Evolutionary conservation across 768 basidiomycete genomes (phyloP), one percentile per base, ranked within the genome.

Genomic region (Rhizopogon vesiculosus): DNA sequence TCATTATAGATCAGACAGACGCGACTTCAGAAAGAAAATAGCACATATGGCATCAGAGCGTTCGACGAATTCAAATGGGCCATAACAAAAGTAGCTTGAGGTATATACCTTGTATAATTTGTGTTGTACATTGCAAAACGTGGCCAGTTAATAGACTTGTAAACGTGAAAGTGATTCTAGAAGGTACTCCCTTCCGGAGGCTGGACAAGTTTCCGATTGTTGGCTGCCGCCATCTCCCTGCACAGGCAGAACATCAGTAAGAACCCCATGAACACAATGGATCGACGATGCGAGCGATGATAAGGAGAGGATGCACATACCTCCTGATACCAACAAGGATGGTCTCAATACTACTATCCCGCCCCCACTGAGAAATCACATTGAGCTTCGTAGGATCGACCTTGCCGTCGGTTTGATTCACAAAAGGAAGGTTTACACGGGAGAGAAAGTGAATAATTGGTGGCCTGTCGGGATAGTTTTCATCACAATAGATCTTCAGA

Each of bases 181-280:
- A 91, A 91, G 44, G 66, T 81, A 58, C 79, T 85, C 59, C 93
- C 93, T 68, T 99, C 97, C 16, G 88, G 83, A 3, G 97, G 97
- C 73, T 99, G 97, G 35, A 93, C 91, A 39, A 95, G 80, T 75
- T 98, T 98, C 62, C 93, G 78, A 71, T 98, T 99, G 58, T 82
- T 82, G 66, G 89, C 85, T 46, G 89, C 83, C 2, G 87, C 93
- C 97, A 99, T 98, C 71, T 97, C 94, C 75, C 95, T 98, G 62
- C 9, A 13, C 41, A 40, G 13, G 58, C 0, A 41, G 31, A 49
- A 46, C 4, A 52, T 64, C 35, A 61, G 49, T 25, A 29, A 46
- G 8, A 12, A 7, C n/a, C 16, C n/a, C 40, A 38, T 49, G 13
- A 19, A 25, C 25, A 25, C 25, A 25, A 25, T 4, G 4, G 25